Conservation (phyloP, 2,329 filamentous ascomycete genomes). For the Aspergillus latus region DNA sequence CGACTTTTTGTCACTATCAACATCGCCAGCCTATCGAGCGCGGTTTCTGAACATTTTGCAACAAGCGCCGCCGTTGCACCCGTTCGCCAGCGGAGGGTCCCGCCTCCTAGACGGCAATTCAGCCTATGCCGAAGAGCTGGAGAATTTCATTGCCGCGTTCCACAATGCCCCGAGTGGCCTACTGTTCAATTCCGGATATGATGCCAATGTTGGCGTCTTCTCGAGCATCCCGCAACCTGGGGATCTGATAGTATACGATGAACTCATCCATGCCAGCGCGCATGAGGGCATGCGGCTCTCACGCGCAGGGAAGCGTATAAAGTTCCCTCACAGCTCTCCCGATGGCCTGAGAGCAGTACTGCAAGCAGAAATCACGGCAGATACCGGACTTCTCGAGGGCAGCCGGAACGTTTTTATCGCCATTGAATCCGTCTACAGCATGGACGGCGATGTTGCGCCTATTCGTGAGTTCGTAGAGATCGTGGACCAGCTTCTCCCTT, state of each 20-base stretch:
- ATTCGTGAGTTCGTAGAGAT: slow-evolving; percentile 60
- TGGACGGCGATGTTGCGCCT: slow-evolving; percentile 75
- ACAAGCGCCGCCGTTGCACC: slow-evolving; percentile 35
- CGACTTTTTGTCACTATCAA: slow-evolving; percentile 62
- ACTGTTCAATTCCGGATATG: slow-evolving; percentile 65
- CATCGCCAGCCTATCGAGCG: slow-evolving; percentile 47
- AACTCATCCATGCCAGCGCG: slow-evolving; percentile 73
- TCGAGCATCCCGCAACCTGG: slow-evolving; percentile 59
- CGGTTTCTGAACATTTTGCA: slow-evolving; percentile 51
- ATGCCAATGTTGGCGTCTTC: slow-evolving; percentile 66
- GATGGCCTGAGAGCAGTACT: slow-evolving; percentile 41
- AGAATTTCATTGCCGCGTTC: slow-evolving; percentile 59
- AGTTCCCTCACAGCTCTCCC: slow-evolving; percentile 52
- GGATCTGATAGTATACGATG: slow-evolving; percentile 69
- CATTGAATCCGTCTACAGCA: slow-evolving; percentile 73
- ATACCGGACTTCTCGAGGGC: slow-evolving; percentile 39
- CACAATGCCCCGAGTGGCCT: slow-evolving; percentile 59
- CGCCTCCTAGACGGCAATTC: slow-evolving; percentile 67
- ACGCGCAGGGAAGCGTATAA: slow-evolving; percentile 49
- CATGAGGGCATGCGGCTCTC: slow-evolving; percentile 74
- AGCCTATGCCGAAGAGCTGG: slow-evolving; percentile 58
- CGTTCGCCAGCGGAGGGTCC: slow-evolving; percentile 59
- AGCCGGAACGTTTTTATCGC: slow-evolving; percentile 63
- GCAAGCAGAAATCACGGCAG: slow-evolving; percentile 27
- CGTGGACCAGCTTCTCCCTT: slow-evolving; percentile 57